Conservation (phyloP, 2,329 filamentous ascomycete genomes). For the Penicillium sp. region DNA sequence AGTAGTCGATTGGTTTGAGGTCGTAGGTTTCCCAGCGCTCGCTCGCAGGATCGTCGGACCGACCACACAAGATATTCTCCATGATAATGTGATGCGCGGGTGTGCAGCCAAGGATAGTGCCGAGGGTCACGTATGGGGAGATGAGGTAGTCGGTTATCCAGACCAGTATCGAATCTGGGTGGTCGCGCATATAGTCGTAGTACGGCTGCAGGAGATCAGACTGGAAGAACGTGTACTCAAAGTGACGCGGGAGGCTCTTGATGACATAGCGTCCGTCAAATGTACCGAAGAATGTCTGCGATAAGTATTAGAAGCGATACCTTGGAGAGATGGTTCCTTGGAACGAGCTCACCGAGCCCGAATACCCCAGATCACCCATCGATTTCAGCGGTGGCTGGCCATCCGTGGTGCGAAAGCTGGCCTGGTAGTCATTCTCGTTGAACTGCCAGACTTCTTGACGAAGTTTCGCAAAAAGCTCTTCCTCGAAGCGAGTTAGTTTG, state of each 20-base stretch:
- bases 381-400: slow-evolving; percentile 52
- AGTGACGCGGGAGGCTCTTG: slow-evolving; percentile 69
- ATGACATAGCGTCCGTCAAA: slow-evolving; percentile 67
- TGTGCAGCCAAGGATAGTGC: slow-evolving; percentile 60
- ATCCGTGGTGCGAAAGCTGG: slow-evolving; percentile 53
- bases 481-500: slow-evolving; percentile 50
- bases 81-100: slow-evolving; percentile 75
- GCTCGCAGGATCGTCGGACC: slow-evolving; percentile 47
- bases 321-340: background rate
- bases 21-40: slow-evolving; percentile 71
- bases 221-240: slow-evolving; percentile 71
- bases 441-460: slow-evolving; percentile 57
- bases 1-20: slow-evolving; percentile 73
- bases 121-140: slow-evolving; percentile 58
- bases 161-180: slow-evolving; percentile 65
- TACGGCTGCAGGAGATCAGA: slow-evolving; percentile 68
- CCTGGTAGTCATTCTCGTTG: slow-evolving; percentile 56
- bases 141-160: slow-evolving; percentile 72
- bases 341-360: slow-evolving; percentile 58
- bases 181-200: slow-evolving; percentile 61
- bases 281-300: slow-evolving; percentile 69
- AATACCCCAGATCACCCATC: slow-evolving; percentile 72
- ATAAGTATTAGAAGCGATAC: background rate
- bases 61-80: slow-evolving; percentile 72
- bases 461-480: slow-evolving; percentile 54